phyloP scores from a whole-genome alignment of 306 rosid species.

The Dryas octopetala region DNA sequence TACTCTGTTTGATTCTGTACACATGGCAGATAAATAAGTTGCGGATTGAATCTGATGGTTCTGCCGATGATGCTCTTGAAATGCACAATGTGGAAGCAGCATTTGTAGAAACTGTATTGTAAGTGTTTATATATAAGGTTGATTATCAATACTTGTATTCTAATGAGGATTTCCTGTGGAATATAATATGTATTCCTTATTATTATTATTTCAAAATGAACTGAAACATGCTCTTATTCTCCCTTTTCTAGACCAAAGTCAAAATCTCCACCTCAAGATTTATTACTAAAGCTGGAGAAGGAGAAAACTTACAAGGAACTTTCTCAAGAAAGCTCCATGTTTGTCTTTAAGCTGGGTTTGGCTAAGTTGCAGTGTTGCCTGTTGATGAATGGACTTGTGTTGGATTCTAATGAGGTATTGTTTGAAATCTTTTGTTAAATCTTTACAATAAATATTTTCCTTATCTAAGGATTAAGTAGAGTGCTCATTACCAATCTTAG shows the following conservation, averaged over 20 bases:
- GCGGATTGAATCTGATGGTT: constrained; percentile 63
- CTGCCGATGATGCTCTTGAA: constrained; percentile 63
- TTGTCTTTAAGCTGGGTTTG: constrained; percentile 78
- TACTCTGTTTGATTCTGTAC: constrained; percentile 13
- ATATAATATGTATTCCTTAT: constrained; percentile 6
- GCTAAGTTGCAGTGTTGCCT: constrained; percentile 64
- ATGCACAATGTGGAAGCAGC: constrained; percentile 85
- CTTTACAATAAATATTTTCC: neutral
- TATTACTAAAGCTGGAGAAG: constrained; percentile 71
- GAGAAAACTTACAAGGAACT: constrained; percentile 67
- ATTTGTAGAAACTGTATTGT: constrained; percentile 89
- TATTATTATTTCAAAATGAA: neutral
- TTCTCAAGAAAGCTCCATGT: constrained; percentile 73
- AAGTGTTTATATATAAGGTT: constrained; percentile 35
- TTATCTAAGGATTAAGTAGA: neutral
- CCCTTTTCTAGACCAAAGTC: constrained; percentile 67
- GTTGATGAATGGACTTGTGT: constrained; percentile 90
- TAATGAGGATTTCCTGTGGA: constrained; percentile 15
- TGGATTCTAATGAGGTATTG: constrained; percentile 78
- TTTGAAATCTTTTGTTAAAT: neutral
- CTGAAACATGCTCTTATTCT: constrained; percentile 29
- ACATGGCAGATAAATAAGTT: constrained; percentile 69
- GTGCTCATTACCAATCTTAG: neutral
- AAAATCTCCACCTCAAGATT: constrained; percentile 88
- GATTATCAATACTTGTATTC: constrained; percentile 2